Percentiles rank a stretch among this genome's conserved stretches.
These are phyloP conservation scores for Scopulariopsis brevicaulis DNA, from an alignment of 2,329 filamentous ascomycete species.

Conservation along the genomic window DNA sequence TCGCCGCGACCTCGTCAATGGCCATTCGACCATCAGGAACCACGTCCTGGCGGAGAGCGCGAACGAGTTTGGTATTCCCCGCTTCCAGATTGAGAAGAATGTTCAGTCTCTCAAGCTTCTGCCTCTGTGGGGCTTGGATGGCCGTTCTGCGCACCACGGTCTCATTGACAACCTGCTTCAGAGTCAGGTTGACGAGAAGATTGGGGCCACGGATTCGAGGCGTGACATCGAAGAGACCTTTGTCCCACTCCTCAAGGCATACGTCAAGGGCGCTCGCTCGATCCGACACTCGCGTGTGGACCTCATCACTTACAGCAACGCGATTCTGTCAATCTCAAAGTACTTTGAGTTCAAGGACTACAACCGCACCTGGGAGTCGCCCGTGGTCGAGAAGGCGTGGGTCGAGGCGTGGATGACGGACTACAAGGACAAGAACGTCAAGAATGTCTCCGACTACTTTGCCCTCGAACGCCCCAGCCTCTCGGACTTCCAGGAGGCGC, in stretches of 20 bases:
- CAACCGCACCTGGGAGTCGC: slow-evolving; percentile 34
- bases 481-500: slow-evolving; percentile 20
- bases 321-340: slow-evolving; percentile 35
- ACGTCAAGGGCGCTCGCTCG: slow-evolving; percentile 37
- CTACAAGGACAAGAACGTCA: slow-evolving; percentile 26
- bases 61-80: slow-evolving; percentile 41
- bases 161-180: slow-evolving; percentile 41
- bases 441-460: slow-evolving; percentile 17
- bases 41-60: slow-evolving; percentile 43
- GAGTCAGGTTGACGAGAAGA: slow-evolving; percentile 35
- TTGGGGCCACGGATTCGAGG: slow-evolving; percentile 23
- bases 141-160: slow-evolving; percentile 38
- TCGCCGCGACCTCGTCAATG: slow-evolving; percentile 41
- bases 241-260: slow-evolving; percentile 34
- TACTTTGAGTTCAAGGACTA: slow-evolving; percentile 40
- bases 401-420: slow-evolving; percentile 33
- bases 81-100: slow-evolving; percentile 43
- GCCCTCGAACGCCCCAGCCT: slow-evolving; percentile 21
- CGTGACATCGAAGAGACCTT: slow-evolving; percentile 39
- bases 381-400: slow-evolving; percentile 34
- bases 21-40: slow-evolving; percentile 38
- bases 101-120: slow-evolving; percentile 41
- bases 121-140: slow-evolving; percentile 42
- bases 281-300: slow-evolving; percentile 27
- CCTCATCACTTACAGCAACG: slow-evolving; percentile 31